Evolutionary conservation across 306 rosid genomes (phyloP).

Genomic region (Vigna radiata): DNA sequence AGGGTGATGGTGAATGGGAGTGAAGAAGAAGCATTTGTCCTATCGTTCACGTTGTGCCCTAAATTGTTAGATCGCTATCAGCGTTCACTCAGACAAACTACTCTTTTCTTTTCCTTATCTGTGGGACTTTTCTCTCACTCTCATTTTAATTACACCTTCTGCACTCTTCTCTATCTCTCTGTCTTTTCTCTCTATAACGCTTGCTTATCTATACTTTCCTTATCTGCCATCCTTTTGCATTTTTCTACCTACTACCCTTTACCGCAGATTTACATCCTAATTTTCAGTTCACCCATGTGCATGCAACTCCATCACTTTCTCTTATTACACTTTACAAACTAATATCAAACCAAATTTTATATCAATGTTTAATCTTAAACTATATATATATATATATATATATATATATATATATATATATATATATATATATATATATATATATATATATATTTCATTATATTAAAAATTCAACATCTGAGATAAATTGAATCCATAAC

Average conservation of each 20-base stretch:
- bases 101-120: constrained; percentile 61
- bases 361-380: no score
- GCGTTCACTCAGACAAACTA: constrained; percentile 57
- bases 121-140: background rate
- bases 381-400: no score
- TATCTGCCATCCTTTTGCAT: constrained; percentile 43
- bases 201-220: constrained; percentile 46
- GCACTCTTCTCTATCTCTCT: background rate
- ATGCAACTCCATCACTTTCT: constrained; percentile 18
- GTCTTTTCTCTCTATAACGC: background rate
- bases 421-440: no score
- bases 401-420: no score
- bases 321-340: no score
- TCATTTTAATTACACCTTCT: constrained; percentile 40
- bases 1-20: constrained; percentile 41
- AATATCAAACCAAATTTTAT: no score
- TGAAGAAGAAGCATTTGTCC: constrained; percentile 43
- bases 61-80: constrained; percentile 66
- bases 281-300: constrained; percentile 29
- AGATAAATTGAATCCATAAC: no score
- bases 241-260: constrained; percentile 35
- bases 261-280: background rate
- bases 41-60: constrained; percentile 32
- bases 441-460: no score
- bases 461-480: no score